A percentile compares a stretch with the other conserved stretches of the same genome.
Conservation (phyloP, 352 stramenopile species). For the Pythium pyrilobum region DNA sequence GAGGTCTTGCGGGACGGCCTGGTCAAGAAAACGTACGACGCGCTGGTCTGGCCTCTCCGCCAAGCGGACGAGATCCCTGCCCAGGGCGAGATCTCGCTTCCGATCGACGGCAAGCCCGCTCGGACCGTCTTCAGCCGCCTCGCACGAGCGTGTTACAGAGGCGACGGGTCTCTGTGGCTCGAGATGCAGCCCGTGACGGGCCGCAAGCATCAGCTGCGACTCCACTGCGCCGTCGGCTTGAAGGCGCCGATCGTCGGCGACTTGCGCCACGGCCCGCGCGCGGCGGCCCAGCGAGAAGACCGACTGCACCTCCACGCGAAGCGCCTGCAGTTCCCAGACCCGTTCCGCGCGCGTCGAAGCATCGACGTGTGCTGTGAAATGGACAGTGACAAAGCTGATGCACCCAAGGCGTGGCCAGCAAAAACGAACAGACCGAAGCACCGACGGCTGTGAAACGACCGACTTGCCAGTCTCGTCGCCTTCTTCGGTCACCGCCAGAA, state of each 20-base stretch:
- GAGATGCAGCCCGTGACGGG: conserved; percentile 49
- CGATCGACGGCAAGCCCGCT: conserved; percentile 43
- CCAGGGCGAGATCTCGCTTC: conserved; percentile 22
- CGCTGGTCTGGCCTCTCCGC: conserved; percentile 23
- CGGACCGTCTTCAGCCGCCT: conserved; percentile 28
- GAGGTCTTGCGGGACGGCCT: conserved; percentile 28
- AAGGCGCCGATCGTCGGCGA: conserved; percentile 53
- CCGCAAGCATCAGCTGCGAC: conserved; percentile 64
- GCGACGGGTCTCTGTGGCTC: conserved; percentile 26
- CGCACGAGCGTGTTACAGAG: too few relatives aligned
- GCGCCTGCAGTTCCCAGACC: conserved; percentile 42
- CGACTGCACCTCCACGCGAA: conserved; percentile 53
- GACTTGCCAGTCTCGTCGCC: too few relatives aligned
- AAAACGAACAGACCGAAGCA: not conserved
- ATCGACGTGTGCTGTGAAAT: conserved; percentile 21
- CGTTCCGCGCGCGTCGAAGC: conserved; percentile 20
- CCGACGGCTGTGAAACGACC: too few relatives aligned
- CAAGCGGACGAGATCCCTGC: conserved; percentile 16
- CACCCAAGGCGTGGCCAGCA: too few relatives aligned
- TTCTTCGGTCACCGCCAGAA: too few relatives aligned
- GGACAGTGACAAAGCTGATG: not conserved
- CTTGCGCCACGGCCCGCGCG: conserved; percentile 25
- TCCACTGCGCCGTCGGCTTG: conserved; percentile 46
- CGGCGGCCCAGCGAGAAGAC: not conserved
- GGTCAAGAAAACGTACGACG: conserved; percentile 61